Evolutionary conservation across 2,329 filamentous ascomycete species (phyloP).

Genomic region (Colletotrichum falcatum): DNA sequence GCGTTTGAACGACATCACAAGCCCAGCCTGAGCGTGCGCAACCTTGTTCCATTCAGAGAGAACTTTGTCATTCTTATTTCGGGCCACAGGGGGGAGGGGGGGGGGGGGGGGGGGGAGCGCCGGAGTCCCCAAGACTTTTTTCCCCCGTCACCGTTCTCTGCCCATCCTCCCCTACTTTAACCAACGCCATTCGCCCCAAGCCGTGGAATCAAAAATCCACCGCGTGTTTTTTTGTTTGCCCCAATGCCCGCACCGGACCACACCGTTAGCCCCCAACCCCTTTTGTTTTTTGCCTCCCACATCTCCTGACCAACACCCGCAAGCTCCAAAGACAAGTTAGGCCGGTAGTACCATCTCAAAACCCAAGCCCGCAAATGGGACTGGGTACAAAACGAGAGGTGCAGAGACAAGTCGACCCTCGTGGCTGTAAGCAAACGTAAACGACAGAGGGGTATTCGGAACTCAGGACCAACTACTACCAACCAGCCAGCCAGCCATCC

Average conservation of each 20-base stretch:
- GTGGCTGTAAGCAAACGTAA: background rate
- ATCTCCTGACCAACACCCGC: background rate
- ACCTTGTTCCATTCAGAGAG: background rate
- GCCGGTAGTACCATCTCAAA: background rate
- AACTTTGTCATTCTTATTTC: background rate
- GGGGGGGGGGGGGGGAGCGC: too few species aligned
- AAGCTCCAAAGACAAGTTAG: background rate
- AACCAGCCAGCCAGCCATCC: background rate
- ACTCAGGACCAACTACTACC: slow-evolving; percentile 1
- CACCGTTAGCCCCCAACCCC: background rate
- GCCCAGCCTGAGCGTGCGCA: background rate
- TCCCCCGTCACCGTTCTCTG: background rate
- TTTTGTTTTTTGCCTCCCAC: background rate
- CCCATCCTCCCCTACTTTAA: background rate
- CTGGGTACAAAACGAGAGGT: background rate
- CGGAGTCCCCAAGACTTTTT: background rate
- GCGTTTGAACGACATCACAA: background rate
- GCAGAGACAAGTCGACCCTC: background rate
- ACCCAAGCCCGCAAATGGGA: background rate
- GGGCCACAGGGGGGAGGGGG: background rate
- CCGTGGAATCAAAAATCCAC: background rate
- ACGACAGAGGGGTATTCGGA: slow-evolving; percentile 24
- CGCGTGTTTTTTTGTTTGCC: background rate
- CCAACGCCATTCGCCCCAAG: slow-evolving; percentile 17
- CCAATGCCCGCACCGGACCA: background rate